Conservation (phyloP, 345 rosid species). For the Lenwebbia sp. region DNA sequence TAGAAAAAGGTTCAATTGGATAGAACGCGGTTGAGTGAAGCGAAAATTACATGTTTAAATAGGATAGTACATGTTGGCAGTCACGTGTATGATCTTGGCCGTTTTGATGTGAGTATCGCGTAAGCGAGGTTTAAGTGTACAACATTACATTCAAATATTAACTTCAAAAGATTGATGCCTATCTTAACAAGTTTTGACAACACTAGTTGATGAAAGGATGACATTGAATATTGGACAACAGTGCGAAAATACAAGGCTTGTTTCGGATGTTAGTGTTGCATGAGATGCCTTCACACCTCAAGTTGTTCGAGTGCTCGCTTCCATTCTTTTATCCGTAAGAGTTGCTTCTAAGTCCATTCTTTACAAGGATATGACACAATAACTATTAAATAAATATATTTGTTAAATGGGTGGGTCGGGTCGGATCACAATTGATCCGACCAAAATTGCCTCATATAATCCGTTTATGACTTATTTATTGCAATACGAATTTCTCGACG, state of each 20-base stretch:
- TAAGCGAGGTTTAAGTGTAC: not conserved
- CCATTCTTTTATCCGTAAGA: not conserved
- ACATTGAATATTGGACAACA: not conserved
- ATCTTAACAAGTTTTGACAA: fast-evolving
- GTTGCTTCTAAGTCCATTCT: not conserved
- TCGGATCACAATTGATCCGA: no score
- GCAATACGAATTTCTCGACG: no score
- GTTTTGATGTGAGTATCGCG: not conserved
- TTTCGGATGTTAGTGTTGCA: fast-evolving
- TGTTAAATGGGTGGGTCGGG: no score
- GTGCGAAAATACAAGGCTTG: fast-evolving
- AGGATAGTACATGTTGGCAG: not conserved
- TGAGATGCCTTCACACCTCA: not conserved
- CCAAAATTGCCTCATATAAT: no score
- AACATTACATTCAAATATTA: fast-evolving
- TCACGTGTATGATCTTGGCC: not conserved
- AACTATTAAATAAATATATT: not conserved
- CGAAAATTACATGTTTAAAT: not conserved
- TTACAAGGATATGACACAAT: not conserved
- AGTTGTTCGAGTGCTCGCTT: not conserved
- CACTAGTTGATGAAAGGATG: not conserved
- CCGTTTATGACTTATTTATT: no score
- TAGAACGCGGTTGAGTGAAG: fast-evolving
- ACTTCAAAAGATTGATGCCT: not conserved
- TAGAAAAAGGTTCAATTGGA: not conserved